A percentile compares a stretch with the other conserved stretches of the same genome.
phyloP scores from a whole-genome alignment of 345 rosid species.

The Litchi chinensis region DNA sequence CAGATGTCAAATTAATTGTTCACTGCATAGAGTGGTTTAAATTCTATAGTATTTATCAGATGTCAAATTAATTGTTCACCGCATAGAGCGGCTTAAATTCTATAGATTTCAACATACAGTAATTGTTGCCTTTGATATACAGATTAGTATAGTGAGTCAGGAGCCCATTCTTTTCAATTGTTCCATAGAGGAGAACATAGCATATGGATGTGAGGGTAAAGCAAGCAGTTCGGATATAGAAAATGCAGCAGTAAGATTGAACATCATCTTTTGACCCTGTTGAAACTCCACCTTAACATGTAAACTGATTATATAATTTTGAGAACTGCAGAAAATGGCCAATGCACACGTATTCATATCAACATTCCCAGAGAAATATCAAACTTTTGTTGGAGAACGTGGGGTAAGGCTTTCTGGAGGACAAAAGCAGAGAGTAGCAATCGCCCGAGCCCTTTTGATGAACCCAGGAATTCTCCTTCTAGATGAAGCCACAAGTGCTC shows the following conservation, averaged over 20 bases:
- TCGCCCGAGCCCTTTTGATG: slow-evolving; percentile 89
- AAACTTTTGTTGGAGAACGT: slow-evolving; percentile 85
- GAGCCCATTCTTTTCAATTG: slow-evolving; percentile 86
- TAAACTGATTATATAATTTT: neutral
- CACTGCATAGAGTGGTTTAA: neutral
- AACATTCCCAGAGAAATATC: slow-evolving; percentile 75
- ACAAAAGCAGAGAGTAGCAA: slow-evolving; percentile 90
- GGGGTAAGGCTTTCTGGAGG: slow-evolving; percentile 95
- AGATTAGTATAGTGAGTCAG: slow-evolving; percentile 97
- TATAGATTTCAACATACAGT: neutral
- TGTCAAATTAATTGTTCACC: neutral
- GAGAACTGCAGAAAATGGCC: slow-evolving; percentile 81
- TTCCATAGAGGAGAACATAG: slow-evolving; percentile 58
- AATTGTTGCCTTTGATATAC: slow-evolving; percentile 19
- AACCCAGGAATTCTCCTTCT: slow-evolving; percentile 80
- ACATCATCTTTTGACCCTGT: neutral
- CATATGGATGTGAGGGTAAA: slow-evolving; percentile 72
- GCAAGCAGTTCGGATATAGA: slow-evolving; percentile 56
- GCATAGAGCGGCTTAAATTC: neutral
- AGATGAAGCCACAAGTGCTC: slow-evolving; percentile 98
- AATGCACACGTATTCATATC: slow-evolving; percentile 89
- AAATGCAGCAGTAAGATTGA: slow-evolving; percentile 64
- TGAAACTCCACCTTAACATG: neutral
- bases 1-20: neutral
- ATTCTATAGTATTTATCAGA: neutral